Base-by-base conservation (phyloP, 768 basidiomycete species). In the Amanita muscaria region DNA sequence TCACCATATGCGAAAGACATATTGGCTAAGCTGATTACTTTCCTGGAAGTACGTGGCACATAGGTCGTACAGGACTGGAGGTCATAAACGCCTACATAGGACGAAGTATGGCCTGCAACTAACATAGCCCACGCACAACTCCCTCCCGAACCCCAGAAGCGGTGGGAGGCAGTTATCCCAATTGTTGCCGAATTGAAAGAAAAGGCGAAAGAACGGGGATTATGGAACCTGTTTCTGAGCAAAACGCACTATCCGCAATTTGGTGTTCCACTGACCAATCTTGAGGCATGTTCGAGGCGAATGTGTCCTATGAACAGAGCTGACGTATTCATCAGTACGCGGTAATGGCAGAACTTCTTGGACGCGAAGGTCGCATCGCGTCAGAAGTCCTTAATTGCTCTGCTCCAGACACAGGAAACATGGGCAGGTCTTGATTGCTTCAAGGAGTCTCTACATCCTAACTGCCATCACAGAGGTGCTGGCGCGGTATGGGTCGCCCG, bases 181-280 rank as follows among this genome's bases (percentile, higher is more conserved):
- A 64, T 96, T 51, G 67, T 94, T 44, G 83, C 77, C 52, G 83
- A 87, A 44, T 74, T 99, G 52, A 96, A 98, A 67, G 70, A 57
- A 49, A 89, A 86, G 61, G 96, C 94, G 0, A 88, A 82, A 66
- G 76, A 77, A 57, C 76, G 80, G 21, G 96, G 96, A 2, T 72
- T 99, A 30, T 99, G 96, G 96, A 98, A 98, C 59, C 72, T 99
- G 29, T 98, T 97, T 72, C 71, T 98, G 50, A 91, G 88, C 76
- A 90, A 91, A 65, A 73, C 78, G 22, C 94, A 96, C 59, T 97
- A 94, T 60, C 92, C 91, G 6, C 71, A 86, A 52, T 74, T 79
- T 56, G 94, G 94, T 32, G 84, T 91, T 4, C 83, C 84, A n/a
- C 70, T 98, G 51, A 83, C 82, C 12, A 98, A 97, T 63, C 72